Conservation (phyloP, 225 moss, liverwort and hornwort genomes). For the Straminergon stramineum region DNA sequence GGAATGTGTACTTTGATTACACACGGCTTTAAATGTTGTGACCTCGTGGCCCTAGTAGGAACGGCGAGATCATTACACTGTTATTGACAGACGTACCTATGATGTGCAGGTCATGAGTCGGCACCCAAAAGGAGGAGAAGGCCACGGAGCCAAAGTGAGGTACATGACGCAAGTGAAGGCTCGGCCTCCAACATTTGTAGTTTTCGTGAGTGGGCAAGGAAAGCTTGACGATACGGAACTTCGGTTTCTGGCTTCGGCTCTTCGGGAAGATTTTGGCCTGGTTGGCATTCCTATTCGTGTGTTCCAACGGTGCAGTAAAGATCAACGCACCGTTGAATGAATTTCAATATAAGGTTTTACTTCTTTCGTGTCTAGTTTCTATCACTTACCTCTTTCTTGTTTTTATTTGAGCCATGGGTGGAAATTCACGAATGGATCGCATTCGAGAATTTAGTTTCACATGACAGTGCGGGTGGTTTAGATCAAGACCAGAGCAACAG, state of each 20-base stretch:
- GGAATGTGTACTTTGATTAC: background rate
- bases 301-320: slow-evolving; percentile 66
- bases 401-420: background rate
- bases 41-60: background rate
- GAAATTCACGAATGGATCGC: background rate
- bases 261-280: slow-evolving; percentile 80
- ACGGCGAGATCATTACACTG: background rate
- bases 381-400: background rate
- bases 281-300: slow-evolving; percentile 83
- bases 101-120: slow-evolving; percentile 75
- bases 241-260: slow-evolving; percentile 86
- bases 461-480: background rate
- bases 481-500: background rate
- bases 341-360: background rate
- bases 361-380: background rate
- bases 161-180: slow-evolving; percentile 99
- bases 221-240: slow-evolving; percentile 81
- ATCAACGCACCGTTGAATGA: slow-evolving; percentile 27
- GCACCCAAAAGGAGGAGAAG: slow-evolving; percentile 59
- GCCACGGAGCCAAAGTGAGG: slow-evolving; percentile 78
- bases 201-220: slow-evolving; percentile 85
- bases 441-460: background rate
- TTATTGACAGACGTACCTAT: background rate
- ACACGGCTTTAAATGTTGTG: background rate
- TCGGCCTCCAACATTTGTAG: slow-evolving; percentile 93